A percentile compares a stretch with the other conserved stretches of the same genome.
These are phyloP conservation scores for Psidium friedrichsthalianum DNA, from an alignment of 345 rosid genomes.

Conservation along the genomic window DNA sequence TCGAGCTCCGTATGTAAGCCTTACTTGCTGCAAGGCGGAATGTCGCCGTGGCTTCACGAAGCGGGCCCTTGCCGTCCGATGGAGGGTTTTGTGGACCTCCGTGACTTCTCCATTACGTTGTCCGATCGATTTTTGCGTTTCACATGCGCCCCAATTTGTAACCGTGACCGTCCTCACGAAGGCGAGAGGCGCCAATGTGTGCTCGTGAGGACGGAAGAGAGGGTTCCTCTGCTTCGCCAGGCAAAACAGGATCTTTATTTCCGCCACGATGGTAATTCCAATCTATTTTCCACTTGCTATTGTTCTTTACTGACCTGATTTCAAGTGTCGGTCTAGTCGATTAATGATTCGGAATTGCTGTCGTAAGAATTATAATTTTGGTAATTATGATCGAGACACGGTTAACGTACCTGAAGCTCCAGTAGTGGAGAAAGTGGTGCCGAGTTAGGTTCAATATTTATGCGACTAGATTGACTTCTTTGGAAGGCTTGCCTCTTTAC, in stretches of 20 bases:
- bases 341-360: too few relatives aligned
- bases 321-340: background rate
- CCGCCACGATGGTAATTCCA: constrained; percentile 72
- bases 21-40: constrained; percentile 48
- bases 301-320: background rate
- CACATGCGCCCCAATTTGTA: constrained; percentile 80
- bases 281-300: background rate
- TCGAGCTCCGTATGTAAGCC: constrained; percentile 37
- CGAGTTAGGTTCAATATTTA: background rate
- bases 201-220: constrained; percentile 84
- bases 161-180: constrained; percentile 79
- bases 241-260: constrained; percentile 78
- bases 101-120: constrained; percentile 83
- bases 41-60: constrained; percentile 59
- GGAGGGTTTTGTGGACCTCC: constrained; percentile 59
- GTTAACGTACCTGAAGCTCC: background rate
- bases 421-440: background rate
- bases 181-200: constrained; percentile 87
- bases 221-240: constrained; percentile 91
- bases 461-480: background rate
- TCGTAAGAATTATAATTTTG: background rate
- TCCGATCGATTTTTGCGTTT: constrained; percentile 89
- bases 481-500: background rate
- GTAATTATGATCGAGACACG: background rate
- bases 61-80: constrained; percentile 52